Base-by-base conservation (phyloP, 129 eudicot genomes). In the Escallonia herrerae region DNA sequence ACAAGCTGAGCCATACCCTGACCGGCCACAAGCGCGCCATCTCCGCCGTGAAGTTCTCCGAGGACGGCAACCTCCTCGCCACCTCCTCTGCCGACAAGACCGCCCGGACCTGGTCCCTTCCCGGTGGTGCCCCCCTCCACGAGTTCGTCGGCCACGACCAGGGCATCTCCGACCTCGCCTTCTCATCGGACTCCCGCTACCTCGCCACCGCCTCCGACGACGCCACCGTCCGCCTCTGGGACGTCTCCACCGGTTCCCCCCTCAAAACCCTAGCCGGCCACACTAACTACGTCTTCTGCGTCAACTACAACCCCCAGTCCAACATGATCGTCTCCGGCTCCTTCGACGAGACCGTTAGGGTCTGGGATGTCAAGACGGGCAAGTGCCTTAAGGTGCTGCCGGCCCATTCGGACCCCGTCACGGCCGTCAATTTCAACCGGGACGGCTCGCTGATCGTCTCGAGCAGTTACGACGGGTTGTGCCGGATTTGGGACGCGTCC, bases 181-280 rank as follows among this genome's bases (percentile, higher is more conserved):
- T 91, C 83, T 91, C 97, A 69, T 81, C 95, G 65, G 96, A 87
- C 80, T 37, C 84, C 38, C 95, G 89, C 7, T 74, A 65, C 80
- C 87, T 91, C 65, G 91, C 96, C 77, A 83, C 96, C 54, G 96
- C 91, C 69, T 91, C 97, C 86, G 97, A 91, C 68, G 97, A 91
- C 80, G 80, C 76, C 42, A 85, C 97, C 50, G 80, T 91, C 78
- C 83, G 86, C 40, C 63, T 91, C 42, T 85, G 88, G 88, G 96
- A 91, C 64, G 80, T 85, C 12, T 62, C 90, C 82, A 71, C 90
- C 7, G 95, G 80, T 5, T 40, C 77, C 41, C 77, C 39, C 14
- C 41, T 91, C 57, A 91, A 87, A 71, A 87, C 96, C 82, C 85
- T 91, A 13, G 39, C 70, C 7, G 97, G 97, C 4, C 98, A 91